Percentiles rank a stretch among this genome's conserved stretches.
These are phyloP conservation scores for Polymyxa betae DNA, from an alignment of 208 protist genomes.

Conservation along the genomic window DNA sequence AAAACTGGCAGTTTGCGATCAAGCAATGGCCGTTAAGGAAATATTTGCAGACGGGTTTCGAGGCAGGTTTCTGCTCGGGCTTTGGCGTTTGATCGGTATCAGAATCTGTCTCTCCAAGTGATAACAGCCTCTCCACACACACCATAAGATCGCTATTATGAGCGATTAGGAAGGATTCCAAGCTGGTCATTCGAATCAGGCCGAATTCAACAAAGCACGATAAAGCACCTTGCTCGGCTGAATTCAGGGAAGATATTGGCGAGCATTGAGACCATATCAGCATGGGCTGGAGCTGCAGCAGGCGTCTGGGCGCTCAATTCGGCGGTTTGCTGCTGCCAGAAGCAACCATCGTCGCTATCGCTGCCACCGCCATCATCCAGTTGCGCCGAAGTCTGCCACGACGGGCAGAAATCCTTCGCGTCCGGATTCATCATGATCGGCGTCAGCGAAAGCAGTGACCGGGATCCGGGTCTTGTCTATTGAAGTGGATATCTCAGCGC, in stretches of 20 bases:
- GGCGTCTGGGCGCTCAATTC: neutral
- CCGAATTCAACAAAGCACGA: neutral
- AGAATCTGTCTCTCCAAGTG: neutral
- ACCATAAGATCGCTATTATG: slow-evolving; percentile 46
- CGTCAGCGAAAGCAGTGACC: too few relatives aligned
- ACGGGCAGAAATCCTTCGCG: neutral
- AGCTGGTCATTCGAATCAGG: neutral
- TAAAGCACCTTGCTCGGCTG: neutral
- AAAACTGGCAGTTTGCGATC: slow-evolving; percentile 46
- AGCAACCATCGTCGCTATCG: neutral
- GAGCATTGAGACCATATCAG: neutral
- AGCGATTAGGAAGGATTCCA: neutral
- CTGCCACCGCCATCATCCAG: neutral
- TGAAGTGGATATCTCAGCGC: too few relatives aligned
- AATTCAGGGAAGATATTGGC: slow-evolving; percentile 37
- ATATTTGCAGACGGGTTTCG: slow-evolving; percentile 32
- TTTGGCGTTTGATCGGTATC: neutral
- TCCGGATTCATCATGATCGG: neutral
- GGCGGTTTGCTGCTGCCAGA: neutral
- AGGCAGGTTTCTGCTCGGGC: neutral
- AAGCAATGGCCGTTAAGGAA: slow-evolving; percentile 25
- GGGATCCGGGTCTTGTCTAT: too few relatives aligned
- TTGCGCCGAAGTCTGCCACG: neutral
- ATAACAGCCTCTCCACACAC: neutral
- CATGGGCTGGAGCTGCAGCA: neutral